Percentiles rank a stretch among this genome's conserved stretches.
Evolutionary conservation across 1,284 basidiomycete species (phyloP).

Genomic region (Marasmius tenuissimus): DNA sequence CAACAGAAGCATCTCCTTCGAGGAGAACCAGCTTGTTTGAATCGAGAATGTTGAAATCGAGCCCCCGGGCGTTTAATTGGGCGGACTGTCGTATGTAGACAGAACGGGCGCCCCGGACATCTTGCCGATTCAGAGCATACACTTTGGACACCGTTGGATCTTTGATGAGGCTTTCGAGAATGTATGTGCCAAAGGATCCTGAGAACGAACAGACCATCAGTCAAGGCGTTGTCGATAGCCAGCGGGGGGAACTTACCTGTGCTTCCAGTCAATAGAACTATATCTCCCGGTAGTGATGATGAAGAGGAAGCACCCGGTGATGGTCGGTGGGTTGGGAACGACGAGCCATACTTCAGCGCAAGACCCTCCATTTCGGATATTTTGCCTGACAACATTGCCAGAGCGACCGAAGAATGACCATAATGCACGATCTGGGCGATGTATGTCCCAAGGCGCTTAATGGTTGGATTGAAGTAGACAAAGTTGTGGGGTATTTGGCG

Average conservation of each 20-base stretch:
- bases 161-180: slow-evolving; percentile 23
- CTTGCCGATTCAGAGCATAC: slow-evolving; percentile 32
- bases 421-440: slow-evolving; percentile 13
- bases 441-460: slow-evolving; percentile 17
- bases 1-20: slow-evolving; percentile 23
- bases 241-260: slow-evolving; percentile 18
- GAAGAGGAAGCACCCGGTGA: not conserved
- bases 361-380: slow-evolving; percentile 23
- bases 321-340: not conserved
- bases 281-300: slow-evolving; percentile 4
- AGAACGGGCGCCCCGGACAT: slow-evolving; percentile 6
- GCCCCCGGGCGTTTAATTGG: slow-evolving; percentile 28
- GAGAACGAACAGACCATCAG: not conserved
- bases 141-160: slow-evolving; percentile 18
- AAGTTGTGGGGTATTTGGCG: slow-evolving; percentile 22
- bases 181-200: slow-evolving; percentile 24
- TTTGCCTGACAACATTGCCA: slow-evolving; percentile 6
- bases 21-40: slow-evolving; percentile 28
- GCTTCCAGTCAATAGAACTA: slow-evolving; percentile 29
- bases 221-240: not conserved
- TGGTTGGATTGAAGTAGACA: slow-evolving; percentile 27
- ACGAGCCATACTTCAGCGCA: slow-evolving; percentile 21
- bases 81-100: slow-evolving; percentile 21
- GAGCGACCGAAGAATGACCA: not conserved
- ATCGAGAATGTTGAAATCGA: slow-evolving; percentile 27